phyloP scores from a whole-genome alignment of 73 alveolate species.

The Paramecium octaurelia region DNA sequence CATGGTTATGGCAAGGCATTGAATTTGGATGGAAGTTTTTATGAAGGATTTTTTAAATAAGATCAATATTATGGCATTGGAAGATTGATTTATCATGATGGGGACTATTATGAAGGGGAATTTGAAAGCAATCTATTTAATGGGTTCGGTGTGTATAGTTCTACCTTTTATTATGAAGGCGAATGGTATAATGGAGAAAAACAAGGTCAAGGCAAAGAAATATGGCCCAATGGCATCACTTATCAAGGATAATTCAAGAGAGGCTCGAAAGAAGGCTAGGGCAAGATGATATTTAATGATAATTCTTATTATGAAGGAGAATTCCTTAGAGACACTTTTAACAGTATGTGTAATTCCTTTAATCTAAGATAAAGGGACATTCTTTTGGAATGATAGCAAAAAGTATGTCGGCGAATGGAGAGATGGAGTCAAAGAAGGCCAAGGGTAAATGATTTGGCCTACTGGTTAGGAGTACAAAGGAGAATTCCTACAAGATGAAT shows the following conservation, averaged over 20 bases:
- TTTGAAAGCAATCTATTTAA: constrained; percentile 52
- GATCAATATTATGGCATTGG: constrained; percentile 48
- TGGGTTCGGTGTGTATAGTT: constrained; percentile 75
- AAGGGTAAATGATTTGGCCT: background rate
- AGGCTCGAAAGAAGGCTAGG: constrained; percentile 54
- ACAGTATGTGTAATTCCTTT: background rate
- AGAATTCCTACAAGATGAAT: background rate
- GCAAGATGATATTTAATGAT: constrained; percentile 32
- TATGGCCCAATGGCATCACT: constrained; percentile 53
- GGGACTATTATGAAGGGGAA: constrained; percentile 63
- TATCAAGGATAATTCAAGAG: constrained; percentile 44
- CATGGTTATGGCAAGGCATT: constrained; percentile 45
- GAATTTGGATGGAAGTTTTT: background rate
- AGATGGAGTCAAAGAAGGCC: constrained; percentile 12
- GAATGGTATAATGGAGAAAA: constrained; percentile 60
- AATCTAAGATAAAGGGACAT: constrained; percentile 1
- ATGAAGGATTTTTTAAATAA: background rate
- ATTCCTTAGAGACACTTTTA: constrained; percentile 36
- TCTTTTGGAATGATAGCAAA: background rate
- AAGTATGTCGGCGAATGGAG: background rate
- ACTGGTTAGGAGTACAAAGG: constrained; percentile 22
- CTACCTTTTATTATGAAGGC: constrained; percentile 55
- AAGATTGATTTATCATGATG: constrained; percentile 41
- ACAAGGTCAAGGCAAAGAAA: constrained; percentile 55
- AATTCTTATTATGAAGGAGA: constrained; percentile 60